phyloP scores from a whole-genome alignment of 2,329 filamentous ascomycete species.

The Rutstroemia sp. region DNA sequence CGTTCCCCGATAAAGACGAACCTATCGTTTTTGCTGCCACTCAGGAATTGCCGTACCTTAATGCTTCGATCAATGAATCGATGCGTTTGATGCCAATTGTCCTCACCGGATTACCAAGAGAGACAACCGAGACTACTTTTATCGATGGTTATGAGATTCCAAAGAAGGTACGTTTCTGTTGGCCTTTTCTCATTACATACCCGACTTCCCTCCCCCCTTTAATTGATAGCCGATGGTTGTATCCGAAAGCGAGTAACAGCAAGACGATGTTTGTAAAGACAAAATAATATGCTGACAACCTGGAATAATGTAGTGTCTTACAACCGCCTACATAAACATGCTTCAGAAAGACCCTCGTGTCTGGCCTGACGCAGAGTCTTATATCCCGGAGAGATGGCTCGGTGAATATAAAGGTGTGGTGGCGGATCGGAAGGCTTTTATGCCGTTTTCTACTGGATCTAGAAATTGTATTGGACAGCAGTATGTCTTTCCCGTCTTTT shows the following conservation, averaged over 20 bases:
- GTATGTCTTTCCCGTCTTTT: not conserved
- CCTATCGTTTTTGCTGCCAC: conserved; percentile 14
- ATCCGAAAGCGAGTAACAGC: no score
- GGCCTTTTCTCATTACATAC: no score
- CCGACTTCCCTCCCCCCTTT: not conserved
- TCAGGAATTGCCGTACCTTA: conserved; percentile 17
- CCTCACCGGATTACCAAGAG: conserved; percentile 11
- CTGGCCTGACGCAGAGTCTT: conserved; percentile 15
- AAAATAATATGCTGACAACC: not conserved
- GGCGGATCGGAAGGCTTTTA: conserved; percentile 17
- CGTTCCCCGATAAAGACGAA: conserved; percentile 12
- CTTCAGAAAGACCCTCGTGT: conserved; percentile 10
- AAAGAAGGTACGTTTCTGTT: not conserved
- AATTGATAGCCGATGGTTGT: not conserved
- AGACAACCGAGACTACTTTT: conserved; percentile 8
- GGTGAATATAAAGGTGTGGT: not conserved
- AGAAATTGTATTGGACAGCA: conserved; percentile 4
- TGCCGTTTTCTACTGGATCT: not conserved
- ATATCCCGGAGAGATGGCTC: conserved; percentile 19
- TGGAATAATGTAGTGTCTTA: conserved; percentile 3
- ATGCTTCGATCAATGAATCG: conserved; percentile 17
- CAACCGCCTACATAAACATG: not conserved
- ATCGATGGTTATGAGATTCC: conserved; percentile 18
- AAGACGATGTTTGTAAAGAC: not conserved
- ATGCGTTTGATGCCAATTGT: conserved; percentile 18